Evolutionary conservation across 257 asterid species (phyloP).

Genomic region (Petunia secreta): DNA sequence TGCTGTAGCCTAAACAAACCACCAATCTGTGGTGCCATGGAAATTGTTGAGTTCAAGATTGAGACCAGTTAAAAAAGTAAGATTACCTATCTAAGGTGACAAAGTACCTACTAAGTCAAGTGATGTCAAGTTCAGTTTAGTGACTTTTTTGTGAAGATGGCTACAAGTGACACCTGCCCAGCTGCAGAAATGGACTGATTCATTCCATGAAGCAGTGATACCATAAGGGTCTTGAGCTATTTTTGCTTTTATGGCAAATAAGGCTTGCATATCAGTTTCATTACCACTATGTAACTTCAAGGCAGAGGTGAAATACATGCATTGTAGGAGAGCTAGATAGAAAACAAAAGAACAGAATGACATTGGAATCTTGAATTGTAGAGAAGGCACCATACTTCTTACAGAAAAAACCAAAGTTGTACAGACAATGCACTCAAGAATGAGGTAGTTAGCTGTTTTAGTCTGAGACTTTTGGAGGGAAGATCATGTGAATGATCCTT

Average conservation of each 20-base stretch:
- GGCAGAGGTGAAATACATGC: conserved; percentile 7
- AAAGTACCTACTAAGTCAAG: conserved; percentile 21
- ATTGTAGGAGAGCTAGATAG: background rate
- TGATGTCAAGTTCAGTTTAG: conserved; percentile 9
- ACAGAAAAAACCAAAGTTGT: background rate
- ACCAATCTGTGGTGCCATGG: conserved; percentile 26
- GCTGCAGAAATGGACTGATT: conserved; percentile 26
- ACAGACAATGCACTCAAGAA: conserved; percentile 1
- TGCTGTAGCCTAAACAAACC: conserved; percentile 12
- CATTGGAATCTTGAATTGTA: conserved; percentile 1
- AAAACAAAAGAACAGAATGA: background rate
- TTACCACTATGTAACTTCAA: background rate
- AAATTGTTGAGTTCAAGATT: conserved; percentile 23
- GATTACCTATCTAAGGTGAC: conserved; percentile 28
- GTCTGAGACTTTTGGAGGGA: background rate
- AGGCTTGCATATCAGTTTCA: conserved; percentile 18
- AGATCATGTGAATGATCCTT: background rate
- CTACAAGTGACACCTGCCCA: conserved; percentile 31
- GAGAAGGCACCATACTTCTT: background rate
- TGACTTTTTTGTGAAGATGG: conserved; percentile 22
- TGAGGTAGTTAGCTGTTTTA: background rate
- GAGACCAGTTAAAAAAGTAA: conserved; percentile 20
- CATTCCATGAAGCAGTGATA: conserved; percentile 29
- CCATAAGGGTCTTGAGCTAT: conserved; percentile 19
- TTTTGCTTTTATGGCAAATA: conserved; percentile 17